phyloP scores from a whole-genome alignment of 2,329 filamentous ascomycete species.

The Fulvia fulva region DNA sequence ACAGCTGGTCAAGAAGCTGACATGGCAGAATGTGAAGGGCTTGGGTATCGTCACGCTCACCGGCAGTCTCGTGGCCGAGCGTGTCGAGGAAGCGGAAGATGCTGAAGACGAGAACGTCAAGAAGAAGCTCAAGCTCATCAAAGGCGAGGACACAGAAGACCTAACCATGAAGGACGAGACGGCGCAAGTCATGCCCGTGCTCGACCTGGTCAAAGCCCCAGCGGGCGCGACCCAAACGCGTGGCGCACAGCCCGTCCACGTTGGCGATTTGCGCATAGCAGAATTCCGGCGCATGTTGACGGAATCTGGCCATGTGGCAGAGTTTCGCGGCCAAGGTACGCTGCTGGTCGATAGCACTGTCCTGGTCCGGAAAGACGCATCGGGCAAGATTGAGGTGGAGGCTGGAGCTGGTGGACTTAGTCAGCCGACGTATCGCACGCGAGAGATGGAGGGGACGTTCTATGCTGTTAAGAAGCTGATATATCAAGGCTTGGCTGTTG shows the following conservation, averaged over 20 bases:
- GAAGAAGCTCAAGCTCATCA: slow-evolving; percentile 52
- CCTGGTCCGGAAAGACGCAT: slow-evolving; percentile 80
- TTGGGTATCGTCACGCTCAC: slow-evolving; percentile 91
- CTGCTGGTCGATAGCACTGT: slow-evolving; percentile 84
- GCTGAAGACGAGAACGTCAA: slow-evolving; percentile 41
- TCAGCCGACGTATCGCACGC: slow-evolving; percentile 33
- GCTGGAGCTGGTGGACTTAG: slow-evolving; percentile 56
- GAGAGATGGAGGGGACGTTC: slow-evolving; percentile 62
- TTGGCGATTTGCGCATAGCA: slow-evolving; percentile 85
- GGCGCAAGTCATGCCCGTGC: slow-evolving; percentile 44
- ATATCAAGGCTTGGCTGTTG: slow-evolving; percentile 89
- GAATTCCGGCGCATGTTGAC: slow-evolving; percentile 84
- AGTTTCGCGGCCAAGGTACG: slow-evolving; percentile 90
- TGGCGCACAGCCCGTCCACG: slow-evolving; percentile 82
- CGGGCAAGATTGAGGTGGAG: slow-evolving; percentile 75
- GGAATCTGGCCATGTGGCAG: slow-evolving; percentile 74
- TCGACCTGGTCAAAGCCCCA: slow-evolving; percentile 62
- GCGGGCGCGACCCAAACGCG: slow-evolving; percentile 11
- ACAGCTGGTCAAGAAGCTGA: slow-evolving; percentile 75
- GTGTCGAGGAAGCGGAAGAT: slow-evolving; percentile 38
- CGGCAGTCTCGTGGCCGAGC: slow-evolving; percentile 59
- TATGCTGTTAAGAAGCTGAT: slow-evolving; percentile 86
- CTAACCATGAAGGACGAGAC: not conserved
- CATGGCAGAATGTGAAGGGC: slow-evolving; percentile 91
- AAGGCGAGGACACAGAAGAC: slow-evolving; percentile 41